phyloP scores from a whole-genome alignment of 768 basidiomycete genomes.

The Psilocybe tampanensis region DNA sequence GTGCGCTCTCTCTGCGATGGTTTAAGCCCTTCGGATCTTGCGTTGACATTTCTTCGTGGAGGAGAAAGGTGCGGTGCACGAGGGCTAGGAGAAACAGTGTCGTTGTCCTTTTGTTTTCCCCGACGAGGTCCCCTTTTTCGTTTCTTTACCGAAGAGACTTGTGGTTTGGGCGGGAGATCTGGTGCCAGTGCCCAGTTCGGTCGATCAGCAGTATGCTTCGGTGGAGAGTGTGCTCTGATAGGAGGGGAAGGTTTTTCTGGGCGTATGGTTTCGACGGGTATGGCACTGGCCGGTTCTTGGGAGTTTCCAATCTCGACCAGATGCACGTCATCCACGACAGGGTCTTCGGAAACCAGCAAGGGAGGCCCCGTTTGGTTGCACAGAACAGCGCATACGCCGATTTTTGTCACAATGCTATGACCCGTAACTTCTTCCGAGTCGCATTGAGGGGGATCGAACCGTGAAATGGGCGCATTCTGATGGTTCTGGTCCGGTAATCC shows the following conservation, averaged over 20 bases:
- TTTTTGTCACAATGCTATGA: no score
- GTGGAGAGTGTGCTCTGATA: not conserved
- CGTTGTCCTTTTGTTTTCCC: conserved; percentile 2
- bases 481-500: no score
- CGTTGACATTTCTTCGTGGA: not conserved
- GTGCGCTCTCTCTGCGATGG: not conserved
- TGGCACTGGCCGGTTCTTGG: no score
- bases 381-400: no score
- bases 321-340: no score
- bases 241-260: not conserved
- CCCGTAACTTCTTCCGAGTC: no score
- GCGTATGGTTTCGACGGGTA: not conserved
- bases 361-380: no score
- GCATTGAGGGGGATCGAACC: no score
- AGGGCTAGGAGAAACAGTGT: not conserved
- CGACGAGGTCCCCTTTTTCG: conserved; percentile 7
- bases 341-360: no score
- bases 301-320: no score
- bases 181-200: conserved; percentile 40
- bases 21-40: not conserved
- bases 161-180: conserved; percentile 9
- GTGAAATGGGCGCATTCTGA: no score
- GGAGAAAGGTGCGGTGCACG: not conserved
- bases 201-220: conserved; percentile 27
- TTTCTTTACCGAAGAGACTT: not conserved